Evolutionary conservation across 2,329 filamentous ascomycete species (phyloP).

Genomic region (Ilyonectria sp.): DNA sequence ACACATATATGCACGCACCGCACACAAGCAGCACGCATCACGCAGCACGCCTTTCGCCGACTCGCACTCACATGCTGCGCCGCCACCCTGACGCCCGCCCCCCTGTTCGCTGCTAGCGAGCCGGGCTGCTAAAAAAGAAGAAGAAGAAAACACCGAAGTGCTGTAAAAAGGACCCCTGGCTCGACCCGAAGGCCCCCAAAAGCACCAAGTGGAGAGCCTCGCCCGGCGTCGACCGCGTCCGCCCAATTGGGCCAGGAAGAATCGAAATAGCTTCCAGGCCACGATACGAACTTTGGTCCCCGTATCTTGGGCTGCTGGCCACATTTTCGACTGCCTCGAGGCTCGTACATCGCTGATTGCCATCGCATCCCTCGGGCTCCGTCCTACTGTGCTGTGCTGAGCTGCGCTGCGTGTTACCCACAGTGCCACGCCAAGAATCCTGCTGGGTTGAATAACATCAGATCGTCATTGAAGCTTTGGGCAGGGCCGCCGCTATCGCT

Average conservation of each 20-base stretch:
- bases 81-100: constrained; percentile 1
- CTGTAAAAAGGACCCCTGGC: not conserved
- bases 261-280: constrained; percentile 13
- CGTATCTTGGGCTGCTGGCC: not conserved
- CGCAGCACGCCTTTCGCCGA: not conserved
- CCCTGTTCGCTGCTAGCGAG: constrained; percentile 5
- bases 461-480: constrained; percentile 17
- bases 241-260: constrained; percentile 21
- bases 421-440: not conserved
- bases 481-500: constrained; percentile 8
- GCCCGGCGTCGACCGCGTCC: constrained; percentile 19
- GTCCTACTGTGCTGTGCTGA: not conserved
- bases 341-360: not conserved
- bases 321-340: too few relatives aligned
- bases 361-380: not conserved
- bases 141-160: constrained; percentile 7
- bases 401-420: not conserved
- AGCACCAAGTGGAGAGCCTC: constrained; percentile 19
- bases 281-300: constrained; percentile 15
- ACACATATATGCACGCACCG: constrained; percentile 1
- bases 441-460: constrained; percentile 1
- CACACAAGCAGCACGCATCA: not conserved
- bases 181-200: not conserved
- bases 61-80: constrained; percentile 18
- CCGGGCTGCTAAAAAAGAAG: constrained; percentile 18